These are phyloP conservation scores for Ceratonia siliqua DNA, from an alignment of 306 rosid genomes.

Conservation along the genomic window DNA sequence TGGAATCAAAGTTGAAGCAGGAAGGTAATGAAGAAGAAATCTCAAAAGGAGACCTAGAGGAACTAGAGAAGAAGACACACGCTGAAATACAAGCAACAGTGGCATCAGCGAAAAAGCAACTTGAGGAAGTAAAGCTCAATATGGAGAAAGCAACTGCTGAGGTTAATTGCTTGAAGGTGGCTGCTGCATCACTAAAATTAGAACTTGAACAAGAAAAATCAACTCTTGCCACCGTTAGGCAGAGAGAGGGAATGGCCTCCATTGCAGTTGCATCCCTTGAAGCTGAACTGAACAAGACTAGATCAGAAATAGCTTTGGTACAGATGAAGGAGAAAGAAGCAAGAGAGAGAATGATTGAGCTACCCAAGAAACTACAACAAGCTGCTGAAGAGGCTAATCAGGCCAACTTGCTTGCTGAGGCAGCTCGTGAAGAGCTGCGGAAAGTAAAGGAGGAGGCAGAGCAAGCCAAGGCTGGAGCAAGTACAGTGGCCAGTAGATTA, in stretches of 20 bases:
- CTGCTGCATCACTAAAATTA: slow-evolving; percentile 59
- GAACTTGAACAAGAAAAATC: slow-evolving; percentile 79
- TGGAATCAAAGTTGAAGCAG: slow-evolving; percentile 62
- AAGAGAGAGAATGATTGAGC: slow-evolving; percentile 56
- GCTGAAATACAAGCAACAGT: slow-evolving; percentile 69
- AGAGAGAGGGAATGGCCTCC: slow-evolving; percentile 97
- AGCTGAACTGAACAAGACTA: slow-evolving; percentile 73
- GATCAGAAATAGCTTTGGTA: slow-evolving; percentile 60
- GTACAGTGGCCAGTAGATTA: slow-evolving; percentile 76
- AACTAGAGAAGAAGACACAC: slow-evolving; percentile 51
- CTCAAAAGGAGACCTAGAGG: slow-evolving; percentile 39
- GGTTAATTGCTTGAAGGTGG: slow-evolving; percentile 72
- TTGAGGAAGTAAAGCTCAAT: slow-evolving; percentile 77
- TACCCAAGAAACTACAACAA: slow-evolving; percentile 71
- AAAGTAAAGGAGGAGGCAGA: slow-evolving; percentile 74
- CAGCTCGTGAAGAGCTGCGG: slow-evolving; percentile 62
- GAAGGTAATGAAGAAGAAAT: slow-evolving; percentile 46
- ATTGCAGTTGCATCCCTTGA: slow-evolving; percentile 84
- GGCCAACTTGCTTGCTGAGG: slow-evolving; percentile 64
- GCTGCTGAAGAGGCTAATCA: slow-evolving; percentile 77
- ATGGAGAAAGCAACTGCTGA: slow-evolving; percentile 76
- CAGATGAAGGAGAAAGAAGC: slow-evolving; percentile 80
- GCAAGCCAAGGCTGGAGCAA: slow-evolving; percentile 87
- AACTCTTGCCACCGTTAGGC: slow-evolving; percentile 56
- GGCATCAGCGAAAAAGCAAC: slow-evolving; percentile 81